Evolutionary conservation across 1,284 basidiomycete species (phyloP).

Genomic region (Cryptococcus maquisensis): DNA sequence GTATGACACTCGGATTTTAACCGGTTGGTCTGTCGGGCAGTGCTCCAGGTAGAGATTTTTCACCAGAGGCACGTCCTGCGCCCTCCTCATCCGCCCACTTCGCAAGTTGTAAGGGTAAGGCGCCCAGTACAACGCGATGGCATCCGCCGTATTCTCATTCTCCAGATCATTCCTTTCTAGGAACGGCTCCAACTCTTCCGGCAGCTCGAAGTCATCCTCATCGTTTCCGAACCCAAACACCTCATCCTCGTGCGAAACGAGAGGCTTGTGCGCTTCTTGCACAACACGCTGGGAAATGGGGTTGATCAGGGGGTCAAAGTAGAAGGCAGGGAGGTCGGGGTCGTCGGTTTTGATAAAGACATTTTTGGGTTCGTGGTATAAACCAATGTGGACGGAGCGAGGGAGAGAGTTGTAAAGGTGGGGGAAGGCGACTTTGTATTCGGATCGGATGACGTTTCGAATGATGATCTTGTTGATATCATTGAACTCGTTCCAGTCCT

Average conservation of each 20-base stretch:
- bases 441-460: constrained; percentile 95
- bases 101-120: constrained; percentile 93
- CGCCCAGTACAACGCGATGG: constrained; percentile 98
- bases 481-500: constrained; percentile 99
- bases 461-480: constrained; percentile 99
- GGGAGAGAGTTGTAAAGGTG: constrained; percentile 98
- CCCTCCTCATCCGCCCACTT: constrained; percentile 86
- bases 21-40: constrained; percentile 90
- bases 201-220: constrained; percentile 76
- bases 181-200: constrained; percentile 78
- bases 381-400: constrained; percentile 84
- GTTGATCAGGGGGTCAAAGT: constrained; percentile 98
- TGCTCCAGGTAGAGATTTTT: constrained; percentile 99
- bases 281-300: constrained; percentile 86
- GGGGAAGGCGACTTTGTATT: constrained; percentile 99
- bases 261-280: constrained; percentile 72
- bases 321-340: constrained; percentile 98
- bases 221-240: constrained; percentile 83
- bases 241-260: constrained; percentile 82
- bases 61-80: constrained; percentile 91
- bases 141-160: constrained; percentile 90
- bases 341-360: constrained; percentile 99
- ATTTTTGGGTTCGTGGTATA: constrained; percentile 93
- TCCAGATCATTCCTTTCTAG: constrained; percentile 74
- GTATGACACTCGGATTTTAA: constrained; percentile 98